These are phyloP conservation scores for Pseudomicrostroma phylloplanum DNA, from an alignment of 1,284 basidiomycete genomes.

Conservation along the genomic window DNA sequence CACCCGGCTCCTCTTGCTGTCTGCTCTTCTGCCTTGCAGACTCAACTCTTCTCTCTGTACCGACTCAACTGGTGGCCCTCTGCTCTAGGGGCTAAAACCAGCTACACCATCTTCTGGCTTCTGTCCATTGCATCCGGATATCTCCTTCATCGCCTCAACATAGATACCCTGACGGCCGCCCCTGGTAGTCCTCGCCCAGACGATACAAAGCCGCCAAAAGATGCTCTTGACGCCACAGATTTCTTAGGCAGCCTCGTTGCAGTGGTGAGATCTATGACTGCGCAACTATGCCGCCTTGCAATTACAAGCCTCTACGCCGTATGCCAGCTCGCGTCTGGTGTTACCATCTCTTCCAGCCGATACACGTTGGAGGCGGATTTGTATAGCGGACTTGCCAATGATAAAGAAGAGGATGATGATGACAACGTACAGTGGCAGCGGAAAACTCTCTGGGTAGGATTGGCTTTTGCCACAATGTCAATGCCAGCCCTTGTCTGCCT, in stretches of 20 bases:
- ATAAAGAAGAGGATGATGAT: constrained; percentile 16
- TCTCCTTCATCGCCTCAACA: constrained; percentile 50
- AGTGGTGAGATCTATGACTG: background rate
- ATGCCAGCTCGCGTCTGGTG: background rate
- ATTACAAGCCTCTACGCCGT: background rate
- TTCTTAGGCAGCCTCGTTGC: background rate
- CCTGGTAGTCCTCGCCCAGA: background rate
- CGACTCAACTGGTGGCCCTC: constrained; percentile 54
- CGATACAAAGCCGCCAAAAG: background rate
- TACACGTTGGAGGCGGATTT: too few species aligned
- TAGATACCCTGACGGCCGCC: constrained; percentile 9
- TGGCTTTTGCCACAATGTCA: constrained; percentile 58
- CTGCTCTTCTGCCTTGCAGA: constrained; percentile 42
- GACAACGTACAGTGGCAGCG: constrained; percentile 57
- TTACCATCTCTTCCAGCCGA: background rate
- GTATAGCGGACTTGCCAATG: background rate
- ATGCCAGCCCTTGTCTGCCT: constrained; percentile 55
- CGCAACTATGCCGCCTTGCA: background rate
- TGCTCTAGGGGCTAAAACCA: constrained; percentile 55
- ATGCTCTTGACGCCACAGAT: background rate
- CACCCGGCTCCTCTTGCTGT: too few species aligned
- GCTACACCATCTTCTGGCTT: constrained; percentile 56
- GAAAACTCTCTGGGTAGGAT: constrained; percentile 58
- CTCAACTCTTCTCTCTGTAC: constrained; percentile 58
- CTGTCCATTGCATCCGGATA: constrained; percentile 54